Evolutionary conservation across 2,329 filamentous ascomycete genomes (phyloP).

Genomic region (Neophaeococcomyces aloes): DNA sequence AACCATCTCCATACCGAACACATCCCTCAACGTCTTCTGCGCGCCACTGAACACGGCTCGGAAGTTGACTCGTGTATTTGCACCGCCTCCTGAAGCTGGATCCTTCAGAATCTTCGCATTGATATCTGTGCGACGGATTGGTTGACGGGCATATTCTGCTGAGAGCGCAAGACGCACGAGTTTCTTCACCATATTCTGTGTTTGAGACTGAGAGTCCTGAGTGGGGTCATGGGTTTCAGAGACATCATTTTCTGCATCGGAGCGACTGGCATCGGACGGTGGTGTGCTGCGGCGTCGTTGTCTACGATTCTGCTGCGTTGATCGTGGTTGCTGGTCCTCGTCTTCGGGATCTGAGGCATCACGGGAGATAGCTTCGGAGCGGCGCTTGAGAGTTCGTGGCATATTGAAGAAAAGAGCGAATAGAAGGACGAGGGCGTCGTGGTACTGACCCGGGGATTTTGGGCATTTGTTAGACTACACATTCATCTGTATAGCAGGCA

Average conservation of each 20-base stretch:
- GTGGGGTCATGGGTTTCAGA: constrained; percentile 11
- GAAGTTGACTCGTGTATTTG: constrained; percentile 53
- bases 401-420: constrained; percentile 5
- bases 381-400: constrained; percentile 17
- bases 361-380: constrained; percentile 19
- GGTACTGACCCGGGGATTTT: too few relatives aligned
- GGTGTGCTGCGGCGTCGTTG: constrained; percentile 4
- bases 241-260: constrained; percentile 16
- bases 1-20: constrained; percentile 87
- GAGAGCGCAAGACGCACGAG: constrained; percentile 52
- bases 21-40: constrained; percentile 56
- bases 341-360: constrained; percentile 1
- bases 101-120: constrained; percentile 56
- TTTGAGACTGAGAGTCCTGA: constrained; percentile 20
- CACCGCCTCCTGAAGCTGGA: constrained; percentile 22
- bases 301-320: constrained; percentile 2
- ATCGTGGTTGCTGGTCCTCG: too few relatives aligned
- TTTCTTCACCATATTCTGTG: constrained; percentile 45
- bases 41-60: constrained; percentile 65
- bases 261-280: constrained; percentile 7
- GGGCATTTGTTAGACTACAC: too few relatives aligned
- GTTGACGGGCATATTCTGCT: constrained; percentile 48
- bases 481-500: too few relatives aligned
- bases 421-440: too few relatives aligned
- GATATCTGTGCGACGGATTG: constrained; percentile 49